Percentiles rank a stretch among this genome's conserved stretches.
phyloP scores from a whole-genome alignment of 805 yeast species.

The Lachancea nothofagi region DNA sequence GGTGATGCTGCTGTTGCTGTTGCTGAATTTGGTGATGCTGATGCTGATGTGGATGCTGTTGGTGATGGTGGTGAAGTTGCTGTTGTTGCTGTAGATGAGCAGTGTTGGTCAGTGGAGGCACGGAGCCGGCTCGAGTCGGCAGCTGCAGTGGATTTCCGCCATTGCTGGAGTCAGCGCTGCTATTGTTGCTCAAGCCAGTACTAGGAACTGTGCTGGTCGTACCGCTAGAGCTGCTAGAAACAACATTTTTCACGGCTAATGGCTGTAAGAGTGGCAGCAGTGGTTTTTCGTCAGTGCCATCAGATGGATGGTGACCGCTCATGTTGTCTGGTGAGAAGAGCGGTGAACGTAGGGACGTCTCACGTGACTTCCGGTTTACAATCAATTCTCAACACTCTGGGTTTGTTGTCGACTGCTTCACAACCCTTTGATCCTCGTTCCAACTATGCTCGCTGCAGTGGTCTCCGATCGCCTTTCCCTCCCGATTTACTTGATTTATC shows the following conservation, averaged over 20 bases:
- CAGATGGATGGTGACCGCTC: constrained; percentile 3
- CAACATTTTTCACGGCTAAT: neutral
- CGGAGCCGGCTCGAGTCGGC: constrained; percentile 2
- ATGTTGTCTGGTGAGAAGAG: too few species aligned
- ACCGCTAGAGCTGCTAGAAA: neutral
- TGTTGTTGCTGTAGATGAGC: constrained; percentile 3
- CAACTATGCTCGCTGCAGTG: too few species aligned
- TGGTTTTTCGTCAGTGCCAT: constrained; percentile 1
- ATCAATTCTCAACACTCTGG: too few species aligned
- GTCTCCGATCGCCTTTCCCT: too few species aligned
- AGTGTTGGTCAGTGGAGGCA: constrained; percentile 2
- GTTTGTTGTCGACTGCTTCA: too few species aligned
- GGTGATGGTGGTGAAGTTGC: constrained; percentile 11
- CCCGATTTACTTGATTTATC: too few species aligned
- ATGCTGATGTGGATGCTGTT: neutral
- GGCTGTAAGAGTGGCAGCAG: constrained; percentile 5
- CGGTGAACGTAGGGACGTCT: too few species aligned
- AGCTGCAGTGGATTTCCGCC: constrained; percentile 1
- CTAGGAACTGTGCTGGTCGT: neutral
- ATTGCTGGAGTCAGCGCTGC: neutral
- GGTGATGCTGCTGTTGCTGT: constrained; percentile 6
- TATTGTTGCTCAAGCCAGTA: neutral
- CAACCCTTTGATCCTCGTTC: too few species aligned
- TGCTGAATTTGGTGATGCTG: constrained; percentile 20
- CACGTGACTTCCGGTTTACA: too few species aligned